These are phyloP conservation scores for Anacardium occidentale DNA, from an alignment of 345 rosid genomes.

Conservation along the genomic window DNA sequence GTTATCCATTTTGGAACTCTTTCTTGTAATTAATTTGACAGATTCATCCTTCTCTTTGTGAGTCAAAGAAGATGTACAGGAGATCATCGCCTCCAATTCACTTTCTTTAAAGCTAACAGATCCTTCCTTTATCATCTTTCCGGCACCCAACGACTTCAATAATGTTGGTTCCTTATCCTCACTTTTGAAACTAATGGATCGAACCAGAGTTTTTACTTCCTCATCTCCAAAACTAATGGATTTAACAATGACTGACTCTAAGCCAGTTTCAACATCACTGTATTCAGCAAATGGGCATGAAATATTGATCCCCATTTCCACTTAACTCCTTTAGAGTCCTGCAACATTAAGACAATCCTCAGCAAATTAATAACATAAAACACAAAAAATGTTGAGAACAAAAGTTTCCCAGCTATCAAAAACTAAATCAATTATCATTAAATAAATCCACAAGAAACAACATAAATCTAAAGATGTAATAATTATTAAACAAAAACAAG, in stretches of 20 bases:
- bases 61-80: constrained; percentile 29
- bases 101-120: constrained; percentile 71
- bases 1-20: constrained; percentile 13
- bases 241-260: constrained; percentile 70
- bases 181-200: constrained; percentile 64
- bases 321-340: constrained; percentile 27
- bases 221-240: constrained; percentile 76
- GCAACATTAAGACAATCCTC: constrained; percentile 12
- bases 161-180: constrained; percentile 56
- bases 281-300: constrained; percentile 59
- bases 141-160: constrained; percentile 60
- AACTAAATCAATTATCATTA: constrained; percentile 1
- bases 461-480: neutral
- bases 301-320: constrained; percentile 64
- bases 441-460: constrained; percentile 7
- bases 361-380: neutral
- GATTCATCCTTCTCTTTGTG: constrained; percentile 23
- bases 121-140: constrained; percentile 68
- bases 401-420: neutral
- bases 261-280: constrained; percentile 53
- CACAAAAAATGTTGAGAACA: neutral
- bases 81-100: constrained; percentile 52
- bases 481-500: neutral
- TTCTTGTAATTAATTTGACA: neutral
- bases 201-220: constrained; percentile 53